A percentile compares a stretch with the other conserved stretches of the same genome.
Conservation (phyloP, 495 filamentous ascomycete genomes). For the Penicillium lividum region DNA sequence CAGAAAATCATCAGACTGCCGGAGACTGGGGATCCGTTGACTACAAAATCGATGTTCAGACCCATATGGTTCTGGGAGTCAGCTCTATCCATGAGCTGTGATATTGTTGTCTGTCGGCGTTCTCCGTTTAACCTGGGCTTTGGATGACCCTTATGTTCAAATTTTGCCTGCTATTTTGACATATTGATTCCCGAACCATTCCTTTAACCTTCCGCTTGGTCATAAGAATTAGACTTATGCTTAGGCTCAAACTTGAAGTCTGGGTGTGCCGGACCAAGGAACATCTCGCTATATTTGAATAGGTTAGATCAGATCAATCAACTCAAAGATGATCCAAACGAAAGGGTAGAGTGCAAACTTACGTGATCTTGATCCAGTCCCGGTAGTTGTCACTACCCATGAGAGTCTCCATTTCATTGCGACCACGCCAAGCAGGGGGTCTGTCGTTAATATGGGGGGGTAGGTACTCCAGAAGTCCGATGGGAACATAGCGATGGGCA, state of each 20-base stretch:
- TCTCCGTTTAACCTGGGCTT: too few species aligned
- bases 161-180: neutral
- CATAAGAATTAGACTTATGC: slow-evolving; percentile 89
- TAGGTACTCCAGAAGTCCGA: slow-evolving; percentile 83
- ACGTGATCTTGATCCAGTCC: slow-evolving; percentile 99
- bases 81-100: too few species aligned
- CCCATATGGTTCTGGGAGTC: too few species aligned
- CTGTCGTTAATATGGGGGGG: slow-evolving; percentile 86
- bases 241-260: slow-evolving; percentile 97
- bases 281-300: slow-evolving; percentile 75
- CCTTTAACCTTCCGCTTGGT: slow-evolving; percentile 60
- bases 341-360: slow-evolving; percentile 31
- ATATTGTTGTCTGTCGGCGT: too few species aligned
- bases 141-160: too few species aligned
- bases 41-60: too few species aligned
- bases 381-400: slow-evolving; percentile 85
- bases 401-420: slow-evolving; percentile 89
- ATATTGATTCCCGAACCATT: neutral
- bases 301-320: slow-evolving; percentile 15
- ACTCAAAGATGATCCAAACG: neutral
- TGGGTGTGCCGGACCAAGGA: slow-evolving; percentile 84
- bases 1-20: too few species aligned
- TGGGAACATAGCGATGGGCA: slow-evolving; percentile 81
- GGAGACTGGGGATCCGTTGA: too few species aligned
- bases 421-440: slow-evolving; percentile 76